A percentile compares a stretch with the other conserved stretches of the same genome.
Evolutionary conservation across 495 filamentous ascomycete genomes (phyloP).

Genomic region (Extremus antarcticus): DNA sequence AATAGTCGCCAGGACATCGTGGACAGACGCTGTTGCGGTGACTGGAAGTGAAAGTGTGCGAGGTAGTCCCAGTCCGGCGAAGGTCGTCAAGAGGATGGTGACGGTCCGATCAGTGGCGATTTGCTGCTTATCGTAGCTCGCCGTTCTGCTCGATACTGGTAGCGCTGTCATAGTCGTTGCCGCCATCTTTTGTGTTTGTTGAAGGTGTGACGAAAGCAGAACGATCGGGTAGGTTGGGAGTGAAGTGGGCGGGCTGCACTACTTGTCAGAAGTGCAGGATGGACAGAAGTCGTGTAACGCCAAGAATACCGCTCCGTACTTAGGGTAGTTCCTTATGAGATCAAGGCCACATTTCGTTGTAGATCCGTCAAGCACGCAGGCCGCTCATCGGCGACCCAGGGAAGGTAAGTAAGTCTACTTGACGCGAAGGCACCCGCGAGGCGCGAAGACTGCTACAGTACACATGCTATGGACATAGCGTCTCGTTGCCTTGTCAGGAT

Average conservation of each 20-base stretch:
- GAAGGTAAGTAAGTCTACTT: too few species aligned
- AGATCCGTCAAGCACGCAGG: too few species aligned
- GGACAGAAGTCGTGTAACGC: background rate
- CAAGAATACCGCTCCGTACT: background rate
- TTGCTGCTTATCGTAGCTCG: background rate
- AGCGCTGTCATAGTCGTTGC: background rate
- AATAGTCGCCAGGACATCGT: slow-evolving; percentile 53
- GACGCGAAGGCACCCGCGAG: too few species aligned
- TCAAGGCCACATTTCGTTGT: too few species aligned
- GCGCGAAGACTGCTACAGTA: too few species aligned
- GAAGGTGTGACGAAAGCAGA: background rate
- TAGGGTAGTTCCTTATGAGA: too few species aligned
- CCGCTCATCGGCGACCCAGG: too few species aligned
- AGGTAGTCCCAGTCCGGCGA: slow-evolving; percentile 71
- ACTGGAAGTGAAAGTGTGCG: slow-evolving; percentile 61
- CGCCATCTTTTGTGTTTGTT: too few species aligned
- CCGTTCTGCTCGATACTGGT: background rate
- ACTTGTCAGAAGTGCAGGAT: too few species aligned
- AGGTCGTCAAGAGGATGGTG: slow-evolving; percentile 74
- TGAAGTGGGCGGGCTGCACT: background rate
- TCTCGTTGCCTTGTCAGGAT: too few species aligned
- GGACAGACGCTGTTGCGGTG: slow-evolving; percentile 45
- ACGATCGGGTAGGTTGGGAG: background rate
- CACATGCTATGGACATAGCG: too few species aligned
- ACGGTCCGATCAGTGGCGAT: slow-evolving; percentile 25